phyloP scores from a whole-genome alignment of 352 stramenopile genomes.

The Phytophthora kernoviae region DNA sequence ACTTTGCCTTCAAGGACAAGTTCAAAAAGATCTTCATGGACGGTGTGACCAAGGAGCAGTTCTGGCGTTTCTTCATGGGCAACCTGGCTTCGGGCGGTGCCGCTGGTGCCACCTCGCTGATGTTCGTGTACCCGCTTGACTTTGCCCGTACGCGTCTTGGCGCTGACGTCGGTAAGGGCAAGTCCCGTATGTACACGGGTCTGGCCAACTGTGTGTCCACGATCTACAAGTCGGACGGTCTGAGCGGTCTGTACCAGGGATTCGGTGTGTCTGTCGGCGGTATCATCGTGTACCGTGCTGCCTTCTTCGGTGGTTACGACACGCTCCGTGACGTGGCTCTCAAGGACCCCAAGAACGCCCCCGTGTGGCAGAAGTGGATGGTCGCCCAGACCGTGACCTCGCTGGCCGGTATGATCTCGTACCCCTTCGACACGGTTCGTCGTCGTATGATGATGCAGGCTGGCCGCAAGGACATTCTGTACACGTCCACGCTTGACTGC shows the following conservation, averaged over 20 bases:
- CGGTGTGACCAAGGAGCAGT: conserved; percentile 95
- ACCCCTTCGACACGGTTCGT: conserved; percentile 96
- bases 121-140: conserved; percentile 98
- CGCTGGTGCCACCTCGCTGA: conserved; percentile 95
- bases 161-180: conserved; percentile 97
- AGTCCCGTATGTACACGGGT: conserved; percentile 97
- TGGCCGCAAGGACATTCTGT: conserved; percentile 97
- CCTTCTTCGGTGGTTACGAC: conserved; percentile 99
- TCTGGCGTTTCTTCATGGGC: conserved; percentile 98
- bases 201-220: conserved; percentile 97
- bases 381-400: conserved; percentile 93
- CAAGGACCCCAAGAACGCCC: conserved; percentile 83
- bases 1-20: conserved; percentile 95
- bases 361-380: conserved; percentile 91
- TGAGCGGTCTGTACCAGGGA: conserved; percentile 97
- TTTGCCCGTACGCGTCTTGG: conserved; percentile 99
- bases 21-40: conserved; percentile 92
- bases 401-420: conserved; percentile 93
- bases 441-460: conserved; percentile 98
- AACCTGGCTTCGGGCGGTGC: conserved; percentile 98
- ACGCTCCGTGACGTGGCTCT: conserved; percentile 93
- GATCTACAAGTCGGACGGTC: conserved; percentile 93
- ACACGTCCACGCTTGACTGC: conserved; percentile 97
- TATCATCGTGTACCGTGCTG: conserved; percentile 99
- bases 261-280: conserved; percentile 98